Evolutionary conservation across 1,284 basidiomycete species (phyloP).

Genomic region (Mycena sp.): DNA sequence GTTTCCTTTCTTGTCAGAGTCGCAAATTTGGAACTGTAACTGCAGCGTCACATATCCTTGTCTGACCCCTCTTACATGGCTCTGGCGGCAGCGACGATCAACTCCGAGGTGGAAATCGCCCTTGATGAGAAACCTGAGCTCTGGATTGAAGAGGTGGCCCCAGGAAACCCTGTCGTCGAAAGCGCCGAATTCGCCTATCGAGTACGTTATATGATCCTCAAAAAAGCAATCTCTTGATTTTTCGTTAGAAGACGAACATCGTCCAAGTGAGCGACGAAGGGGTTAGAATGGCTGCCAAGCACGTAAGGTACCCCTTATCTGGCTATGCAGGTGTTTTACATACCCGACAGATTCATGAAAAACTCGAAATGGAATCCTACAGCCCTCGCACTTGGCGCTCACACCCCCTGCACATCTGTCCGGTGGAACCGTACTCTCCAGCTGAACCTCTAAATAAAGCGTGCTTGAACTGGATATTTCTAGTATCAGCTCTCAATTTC

Average conservation of each 20-base stretch:
- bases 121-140: slow-evolving; percentile 31
- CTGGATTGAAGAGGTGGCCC: slow-evolving; percentile 19
- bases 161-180: slow-evolving; percentile 58
- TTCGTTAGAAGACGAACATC: slow-evolving; percentile 59
- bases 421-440: slow-evolving; percentile 66
- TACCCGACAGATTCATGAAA: slow-evolving; percentile 68
- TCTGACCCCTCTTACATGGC: not conserved
- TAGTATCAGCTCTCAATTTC: slow-evolving; percentile 86
- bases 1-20: slow-evolving; percentile 16
- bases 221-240: not conserved
- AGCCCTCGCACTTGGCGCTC: slow-evolving; percentile 81
- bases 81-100: not conserved
- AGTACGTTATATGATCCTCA: slow-evolving; percentile 43
- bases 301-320: slow-evolving; percentile 61
- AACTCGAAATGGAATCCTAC: slow-evolving; percentile 69
- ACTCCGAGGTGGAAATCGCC: not conserved
- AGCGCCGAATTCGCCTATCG: slow-evolving; percentile 60
- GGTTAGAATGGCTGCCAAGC: slow-evolving; percentile 65
- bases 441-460: slow-evolving; percentile 61
- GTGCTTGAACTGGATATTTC: slow-evolving; percentile 84
- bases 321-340: too few species aligned
- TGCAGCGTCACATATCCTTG: not conserved
- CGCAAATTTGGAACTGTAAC: not conserved
- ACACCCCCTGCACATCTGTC: slow-evolving; percentile 78
- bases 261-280: slow-evolving; percentile 66